Percentiles rank a stretch among this genome's conserved stretches.
These are phyloP conservation scores for Fusarium euwallaceae DNA, from an alignment of 2,329 filamentous ascomycete genomes.

Conservation along the genomic window DNA sequence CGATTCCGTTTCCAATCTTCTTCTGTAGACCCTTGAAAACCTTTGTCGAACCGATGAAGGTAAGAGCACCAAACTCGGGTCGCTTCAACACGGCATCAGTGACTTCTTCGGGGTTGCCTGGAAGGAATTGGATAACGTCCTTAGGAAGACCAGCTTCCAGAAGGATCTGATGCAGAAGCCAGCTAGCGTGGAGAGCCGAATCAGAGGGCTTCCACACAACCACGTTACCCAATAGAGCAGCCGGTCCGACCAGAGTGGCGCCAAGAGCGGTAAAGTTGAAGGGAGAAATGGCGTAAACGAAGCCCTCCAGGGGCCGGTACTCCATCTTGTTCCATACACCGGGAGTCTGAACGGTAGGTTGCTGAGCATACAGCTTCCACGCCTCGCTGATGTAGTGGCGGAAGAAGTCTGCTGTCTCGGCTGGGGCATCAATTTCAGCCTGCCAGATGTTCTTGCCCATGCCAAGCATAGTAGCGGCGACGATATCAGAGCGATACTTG, in stretches of 20 bases:
- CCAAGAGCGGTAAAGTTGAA: constrained; percentile 60
- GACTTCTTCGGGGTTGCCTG: constrained; percentile 54
- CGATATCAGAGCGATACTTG: constrained; percentile 38
- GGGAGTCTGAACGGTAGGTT: constrained; percentile 12
- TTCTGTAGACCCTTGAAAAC: constrained; percentile 53
- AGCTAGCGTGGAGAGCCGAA: constrained; percentile 50
- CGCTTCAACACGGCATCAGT: constrained; percentile 51
- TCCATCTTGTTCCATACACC: constrained; percentile 47
- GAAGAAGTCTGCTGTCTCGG: constrained; percentile 53
- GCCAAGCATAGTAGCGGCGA: constrained; percentile 36
- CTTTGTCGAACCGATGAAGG: constrained; percentile 55
- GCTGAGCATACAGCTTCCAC: constrained; percentile 32
- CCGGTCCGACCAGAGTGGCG: constrained; percentile 52
- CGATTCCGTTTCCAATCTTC: constrained; percentile 50
- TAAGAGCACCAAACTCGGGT: constrained; percentile 54
- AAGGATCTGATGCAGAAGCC: constrained; percentile 55
- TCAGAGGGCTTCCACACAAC: constrained; percentile 58
- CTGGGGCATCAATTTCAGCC: constrained; percentile 35
- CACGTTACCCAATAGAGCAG: constrained; percentile 56
- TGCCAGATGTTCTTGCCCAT: constrained; percentile 43
- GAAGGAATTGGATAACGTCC: constrained; percentile 55
- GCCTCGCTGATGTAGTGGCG: constrained; percentile 40
- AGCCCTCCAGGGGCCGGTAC: constrained; percentile 56
- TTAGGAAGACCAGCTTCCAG: constrained; percentile 56
- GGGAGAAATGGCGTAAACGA: constrained; percentile 57